Conservation (phyloP, 2,329 filamentous ascomycete species). For the Metarhizium sp. region DNA sequence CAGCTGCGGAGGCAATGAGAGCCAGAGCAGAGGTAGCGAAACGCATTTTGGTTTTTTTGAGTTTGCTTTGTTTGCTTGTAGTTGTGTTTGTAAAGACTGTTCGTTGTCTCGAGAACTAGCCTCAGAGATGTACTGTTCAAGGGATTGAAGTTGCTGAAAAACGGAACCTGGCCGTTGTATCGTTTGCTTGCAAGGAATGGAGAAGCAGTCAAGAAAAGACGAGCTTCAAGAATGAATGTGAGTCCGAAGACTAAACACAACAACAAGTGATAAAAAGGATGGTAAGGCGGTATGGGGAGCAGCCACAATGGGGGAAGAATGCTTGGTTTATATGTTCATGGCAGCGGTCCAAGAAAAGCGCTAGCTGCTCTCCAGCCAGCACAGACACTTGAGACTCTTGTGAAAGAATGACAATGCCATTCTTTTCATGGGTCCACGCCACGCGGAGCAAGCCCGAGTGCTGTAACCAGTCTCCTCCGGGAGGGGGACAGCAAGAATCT, state of each 20-base stretch:
- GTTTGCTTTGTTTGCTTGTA: conserved; percentile 8
- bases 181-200: conserved; percentile 1
- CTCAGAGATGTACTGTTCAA: conserved; percentile 4
- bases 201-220: conserved; percentile 4
- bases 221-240: conserved; percentile 20
- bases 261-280: conserved; percentile 1
- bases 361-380: too few species aligned
- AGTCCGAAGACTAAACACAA: conserved; percentile 6
- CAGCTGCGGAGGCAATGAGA: conserved; percentile 31
- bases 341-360: background rate
- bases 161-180: conserved; percentile 2
- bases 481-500: too few species aligned
- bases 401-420: too few species aligned
- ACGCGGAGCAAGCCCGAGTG: too few species aligned
- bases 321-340: conserved; percentile 4
- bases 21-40: conserved; percentile 37
- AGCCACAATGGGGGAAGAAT: background rate
- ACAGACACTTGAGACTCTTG: too few species aligned
- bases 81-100: conserved; percentile 9
- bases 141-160: background rate
- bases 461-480: too few species aligned
- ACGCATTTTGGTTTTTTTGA: conserved; percentile 37
- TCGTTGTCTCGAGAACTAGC: conserved; percentile 9
- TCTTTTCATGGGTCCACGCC: too few species aligned
- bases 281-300: background rate